Conservation (phyloP, 2,329 filamentous ascomycete genomes). For the Aspergillus ruber region DNA sequence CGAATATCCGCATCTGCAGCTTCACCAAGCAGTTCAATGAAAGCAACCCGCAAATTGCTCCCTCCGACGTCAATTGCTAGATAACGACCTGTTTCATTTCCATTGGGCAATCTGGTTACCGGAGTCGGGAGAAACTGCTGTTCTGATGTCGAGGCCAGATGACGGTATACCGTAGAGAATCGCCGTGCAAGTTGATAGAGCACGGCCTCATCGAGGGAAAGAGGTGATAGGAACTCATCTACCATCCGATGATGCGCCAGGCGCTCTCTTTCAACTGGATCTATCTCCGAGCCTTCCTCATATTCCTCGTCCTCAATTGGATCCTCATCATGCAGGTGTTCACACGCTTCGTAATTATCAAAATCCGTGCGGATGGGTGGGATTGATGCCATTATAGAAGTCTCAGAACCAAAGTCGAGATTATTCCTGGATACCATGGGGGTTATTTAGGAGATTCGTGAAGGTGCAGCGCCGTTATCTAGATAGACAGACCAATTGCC, state of each 20-base stretch:
- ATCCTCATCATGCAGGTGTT: slow-evolving; percentile 22
- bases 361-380: slow-evolving; percentile 17
- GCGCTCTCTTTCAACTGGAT: slow-evolving; percentile 22
- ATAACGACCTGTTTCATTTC: slow-evolving; percentile 49
- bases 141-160: slow-evolving; percentile 39
- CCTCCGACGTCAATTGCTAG: slow-evolving; percentile 53
- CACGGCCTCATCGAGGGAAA: slow-evolving; percentile 35
- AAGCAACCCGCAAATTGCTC: slow-evolving; percentile 51
- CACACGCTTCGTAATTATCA: slow-evolving; percentile 18
- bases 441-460: too few relatives aligned
- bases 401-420: not conserved
- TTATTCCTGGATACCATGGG: too few relatives aligned
- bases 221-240: slow-evolving; percentile 36
- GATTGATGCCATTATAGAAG: slow-evolving; percentile 18
- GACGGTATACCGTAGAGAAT: slow-evolving; percentile 39
- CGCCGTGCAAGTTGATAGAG: slow-evolving; percentile 42
- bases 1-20: slow-evolving; percentile 30
- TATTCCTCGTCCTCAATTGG: slow-evolving; percentile 29
- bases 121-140: slow-evolving; percentile 44
- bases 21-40: slow-evolving; percentile 48
- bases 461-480: too few relatives aligned
- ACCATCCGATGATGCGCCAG: slow-evolving; percentile 29
- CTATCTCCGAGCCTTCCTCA: slow-evolving; percentile 20
- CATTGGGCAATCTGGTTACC: slow-evolving; percentile 42
- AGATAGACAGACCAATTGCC: too few relatives aligned